Conservation (phyloP, 768 basidiomycete genomes). For the Suillus subalutaceus region DNA sequence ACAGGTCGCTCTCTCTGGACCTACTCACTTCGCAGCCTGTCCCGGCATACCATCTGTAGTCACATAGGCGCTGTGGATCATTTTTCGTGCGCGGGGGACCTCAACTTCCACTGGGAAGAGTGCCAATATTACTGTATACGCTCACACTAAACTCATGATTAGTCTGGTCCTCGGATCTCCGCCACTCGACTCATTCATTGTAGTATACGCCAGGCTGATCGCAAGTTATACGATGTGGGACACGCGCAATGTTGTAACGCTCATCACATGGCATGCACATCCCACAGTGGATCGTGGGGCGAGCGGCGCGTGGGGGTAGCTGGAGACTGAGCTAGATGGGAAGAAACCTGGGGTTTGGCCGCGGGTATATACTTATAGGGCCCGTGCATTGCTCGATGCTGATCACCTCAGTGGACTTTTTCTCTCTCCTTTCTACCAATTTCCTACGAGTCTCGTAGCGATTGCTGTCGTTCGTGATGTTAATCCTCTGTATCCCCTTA, state of each 20-base stretch:
- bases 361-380: not conserved
- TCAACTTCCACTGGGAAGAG: not conserved
- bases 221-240: slow-evolving; percentile 54
- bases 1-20: slow-evolving; percentile 39
- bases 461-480: not conserved
- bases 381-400: not conserved
- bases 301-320: slow-evolving; percentile 54
- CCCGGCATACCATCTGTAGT: slow-evolving; percentile 58
- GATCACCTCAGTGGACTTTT: too few species aligned
- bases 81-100: not conserved
- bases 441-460: not conserved
- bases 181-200: not conserved
- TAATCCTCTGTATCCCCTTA: not conserved
- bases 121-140: not conserved
- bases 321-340: slow-evolving; percentile 44
- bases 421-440: not conserved
- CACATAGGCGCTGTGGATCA: slow-evolving; percentile 59
- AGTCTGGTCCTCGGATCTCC: not conserved
- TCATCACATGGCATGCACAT: slow-evolving; percentile 67
- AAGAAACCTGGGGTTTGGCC: not conserved
- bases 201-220: not conserved
- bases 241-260: slow-evolving; percentile 71
- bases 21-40: slow-evolving; percentile 47
- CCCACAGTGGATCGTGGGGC: slow-evolving; percentile 67
- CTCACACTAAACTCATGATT: not conserved